A percentile compares a stretch with the other conserved stretches of the same genome.
These are phyloP conservation scores for Kalanchoe fedtschenkoi DNA, from an alignment of 164 flowering plant genomes.

Conservation along the genomic window DNA sequence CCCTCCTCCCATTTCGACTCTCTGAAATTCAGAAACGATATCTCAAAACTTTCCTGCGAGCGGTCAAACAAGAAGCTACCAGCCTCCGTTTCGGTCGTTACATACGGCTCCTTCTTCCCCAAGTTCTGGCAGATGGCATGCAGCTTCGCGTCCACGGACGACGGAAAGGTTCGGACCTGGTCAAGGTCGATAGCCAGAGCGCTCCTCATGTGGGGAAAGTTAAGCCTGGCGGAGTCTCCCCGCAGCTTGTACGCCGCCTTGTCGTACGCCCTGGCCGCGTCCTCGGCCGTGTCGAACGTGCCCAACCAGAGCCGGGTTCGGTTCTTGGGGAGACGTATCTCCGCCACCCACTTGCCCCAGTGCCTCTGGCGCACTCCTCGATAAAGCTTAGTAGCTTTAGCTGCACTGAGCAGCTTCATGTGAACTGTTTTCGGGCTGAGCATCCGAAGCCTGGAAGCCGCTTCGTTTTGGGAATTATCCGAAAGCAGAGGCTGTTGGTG, in stretches of 20 bases:
- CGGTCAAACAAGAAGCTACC: too few relatives aligned
- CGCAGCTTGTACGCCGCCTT: conserved; percentile 3
- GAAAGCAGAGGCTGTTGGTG: too few relatives aligned
- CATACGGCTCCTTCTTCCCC: too few relatives aligned
- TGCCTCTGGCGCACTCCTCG: conserved; percentile 8
- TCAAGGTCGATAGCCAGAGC: background rate
- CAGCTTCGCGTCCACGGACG: conserved; percentile 10
- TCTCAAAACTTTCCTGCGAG: too few relatives aligned
- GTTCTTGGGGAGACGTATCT: background rate
- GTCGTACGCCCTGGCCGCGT: conserved; percentile 3
- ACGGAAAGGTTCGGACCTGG: background rate
- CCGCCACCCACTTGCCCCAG: conserved; percentile 8
- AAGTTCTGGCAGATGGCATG: conserved; percentile 9
- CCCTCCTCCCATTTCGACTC: too few relatives aligned
- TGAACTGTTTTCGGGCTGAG: too few relatives aligned
- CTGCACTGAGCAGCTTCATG: too few relatives aligned
- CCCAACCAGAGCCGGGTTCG: conserved; percentile 6
- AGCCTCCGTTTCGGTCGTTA: too few relatives aligned
- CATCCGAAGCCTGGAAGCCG: too few relatives aligned
- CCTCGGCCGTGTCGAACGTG: conserved; percentile 5
- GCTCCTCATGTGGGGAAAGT: conserved; percentile 5
- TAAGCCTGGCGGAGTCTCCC: background rate
- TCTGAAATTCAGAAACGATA: too few relatives aligned
- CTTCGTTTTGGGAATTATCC: too few relatives aligned
- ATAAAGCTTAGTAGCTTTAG: conserved; percentile 4